Evolutionary conservation across 1,284 basidiomycete species (phyloP), one percentile per base, ranked within the genome.

Genomic region (Fistulina hepatica): DNA sequence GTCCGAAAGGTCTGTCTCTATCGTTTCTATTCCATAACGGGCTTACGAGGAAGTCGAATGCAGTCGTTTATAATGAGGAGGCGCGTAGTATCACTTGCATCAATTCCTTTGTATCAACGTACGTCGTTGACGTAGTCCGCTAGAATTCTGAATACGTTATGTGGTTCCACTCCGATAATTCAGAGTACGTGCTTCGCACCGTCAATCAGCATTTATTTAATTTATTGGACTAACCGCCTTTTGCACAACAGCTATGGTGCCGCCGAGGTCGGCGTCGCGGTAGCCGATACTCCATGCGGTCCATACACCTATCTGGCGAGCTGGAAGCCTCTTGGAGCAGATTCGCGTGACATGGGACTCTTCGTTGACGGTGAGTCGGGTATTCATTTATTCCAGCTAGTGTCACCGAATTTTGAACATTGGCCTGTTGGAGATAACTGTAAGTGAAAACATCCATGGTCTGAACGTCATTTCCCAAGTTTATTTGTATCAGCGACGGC

Each of bases 91-190:
- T 33, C 15, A 26, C 22, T 17, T 23, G 24, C 27, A 34, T 6
- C 25, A 23, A 22, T 31, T 13, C 21, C 17, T 19, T 31, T 33
- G 11, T 34, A 31, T 32, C 24, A 39, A 21, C 33, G 42, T 12
- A 8, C 19, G 12, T 22, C n/a, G 26, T 30, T 39, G 26, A 24
- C 36, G 24, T 32, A 11, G 7, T 21, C 24, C 13, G 16, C 13
- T 42, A 78, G 73, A 76, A 70, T 44, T 58, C 58, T 6, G 69
- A 76, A 61, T 76, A 76, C 50, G 76, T 77, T 17, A 76, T 79
- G 74, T 79, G 75, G 74, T 79, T 79, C 60, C 75, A 79, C 52
- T 75, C 72, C 12, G 75, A 79, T 50, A 62, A 60, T 22, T 71
- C 71, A 42, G 68, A 74, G 73, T 76, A 47, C 39, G 66, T 60